Base-by-base conservation (phyloP, 2,329 filamentous ascomycete genomes). In the Ceratocystis papillata region DNA sequence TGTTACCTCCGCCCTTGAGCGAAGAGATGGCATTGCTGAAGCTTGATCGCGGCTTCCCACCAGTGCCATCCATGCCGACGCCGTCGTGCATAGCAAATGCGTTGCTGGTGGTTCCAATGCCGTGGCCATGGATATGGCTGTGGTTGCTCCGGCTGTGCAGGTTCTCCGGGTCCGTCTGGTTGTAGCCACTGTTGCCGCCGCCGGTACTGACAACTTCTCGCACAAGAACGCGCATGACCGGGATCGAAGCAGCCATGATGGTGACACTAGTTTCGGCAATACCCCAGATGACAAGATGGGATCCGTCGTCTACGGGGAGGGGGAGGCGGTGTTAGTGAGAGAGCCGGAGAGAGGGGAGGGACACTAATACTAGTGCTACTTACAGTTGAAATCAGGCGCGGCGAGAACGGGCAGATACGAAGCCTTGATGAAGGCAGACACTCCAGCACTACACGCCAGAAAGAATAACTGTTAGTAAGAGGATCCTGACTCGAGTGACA, bases 201-300 rank as follows among this genome's bases (percentile, higher is more conserved):
- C 62, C 60, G n/a, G 65, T 66, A 46, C 65, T 62, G 50, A 65
- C 63, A 45, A 69, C 67, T 28, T 69, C 66, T 25, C 68, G 68
- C 28, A 69, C 15, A n/a, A 71, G 66, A 33, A 70, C 68, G 50
- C 70, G 69, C 20, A 71, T 67, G 64, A 71, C 67, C 7, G 70
- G 70, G 60, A 71, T 70, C 3, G 69, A 71, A 10, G 70, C 69
- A 33, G 70, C 70, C 64, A 71, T 69, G 37, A 71, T 66, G 45
- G 70, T 71, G 6, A 67, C 62, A 30, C 69, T 61, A 28, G 66
- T 64, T 55, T 71, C 70, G 33, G 69, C 67, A 17, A 66, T 62
- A 17, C 62, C 66, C 68, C 67, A 71, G 41, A 69, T 67, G 55
- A 69, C 50, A n/a, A 70, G 65, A 55, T 44, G 30, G 17, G 41